Percentiles rank a stretch among this genome's conserved stretches.
Conservation (phyloP, 2,329 filamentous ascomycete genomes). For the Trichoderma sp. region DNA sequence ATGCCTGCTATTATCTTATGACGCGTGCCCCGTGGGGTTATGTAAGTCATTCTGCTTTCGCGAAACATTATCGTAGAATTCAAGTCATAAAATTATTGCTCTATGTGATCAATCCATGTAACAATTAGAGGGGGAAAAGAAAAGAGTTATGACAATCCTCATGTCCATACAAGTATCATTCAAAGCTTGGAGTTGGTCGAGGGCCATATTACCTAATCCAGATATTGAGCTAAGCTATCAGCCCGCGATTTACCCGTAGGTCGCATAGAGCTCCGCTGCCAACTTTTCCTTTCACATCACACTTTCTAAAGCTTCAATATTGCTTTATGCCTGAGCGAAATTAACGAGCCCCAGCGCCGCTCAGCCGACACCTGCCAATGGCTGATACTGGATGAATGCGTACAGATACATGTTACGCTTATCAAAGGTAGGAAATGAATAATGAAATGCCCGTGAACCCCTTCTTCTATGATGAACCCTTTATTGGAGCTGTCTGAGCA, state of each 20-base stretch:
- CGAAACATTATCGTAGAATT: neutral
- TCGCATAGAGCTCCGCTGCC: slow-evolving; percentile 13
- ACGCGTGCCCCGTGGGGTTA: neutral
- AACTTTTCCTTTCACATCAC: slow-evolving; percentile 21
- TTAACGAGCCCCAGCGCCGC: slow-evolving; percentile 9
- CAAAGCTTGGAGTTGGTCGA: neutral
- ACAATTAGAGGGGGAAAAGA: neutral
- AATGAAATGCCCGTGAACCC: neutral
- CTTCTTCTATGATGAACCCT: slow-evolving; percentile 49
- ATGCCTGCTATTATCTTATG: neutral
- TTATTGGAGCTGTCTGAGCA: slow-evolving; percentile 82
- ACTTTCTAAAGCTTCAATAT: slow-evolving; percentile 13
- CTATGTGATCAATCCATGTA: neutral
- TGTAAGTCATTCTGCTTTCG: neutral
- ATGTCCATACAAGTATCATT: neutral
- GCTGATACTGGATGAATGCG: slow-evolving; percentile 10
- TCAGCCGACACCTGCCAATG: slow-evolving; percentile 1
- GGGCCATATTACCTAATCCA: neutral
- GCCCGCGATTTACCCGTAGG: slow-evolving; percentile 17
- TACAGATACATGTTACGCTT: neutral
- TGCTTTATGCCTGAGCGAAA: slow-evolving; percentile 17
- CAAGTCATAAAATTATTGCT: neutral
- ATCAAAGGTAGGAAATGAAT: slow-evolving; percentile 33
- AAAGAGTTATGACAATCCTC: neutral
- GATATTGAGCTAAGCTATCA: neutral